phyloP scores from a whole-genome alignment of 148 eudicot species.

The Rhododendron mucronatum region DNA sequence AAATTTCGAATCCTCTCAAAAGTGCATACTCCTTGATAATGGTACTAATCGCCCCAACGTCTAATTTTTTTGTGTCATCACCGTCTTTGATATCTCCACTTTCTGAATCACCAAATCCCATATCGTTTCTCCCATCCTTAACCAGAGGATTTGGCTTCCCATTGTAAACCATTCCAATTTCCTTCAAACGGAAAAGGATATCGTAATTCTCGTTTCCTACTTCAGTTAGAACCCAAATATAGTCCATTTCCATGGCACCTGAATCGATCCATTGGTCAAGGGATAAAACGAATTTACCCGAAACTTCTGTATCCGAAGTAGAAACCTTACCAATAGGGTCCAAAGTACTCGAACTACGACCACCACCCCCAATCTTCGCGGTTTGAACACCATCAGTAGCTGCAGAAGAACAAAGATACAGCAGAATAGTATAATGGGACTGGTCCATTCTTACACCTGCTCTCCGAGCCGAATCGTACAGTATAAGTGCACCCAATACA shows the following conservation, averaged over 20 bases:
- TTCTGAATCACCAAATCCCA: not conserved
- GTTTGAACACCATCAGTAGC: constrained; percentile 69
- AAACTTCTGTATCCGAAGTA: not conserved
- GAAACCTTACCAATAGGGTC: constrained; percentile 3
- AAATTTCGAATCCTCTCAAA: constrained; percentile 69
- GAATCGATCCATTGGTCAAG: not conserved
- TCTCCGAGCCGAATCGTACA: constrained; percentile 59
- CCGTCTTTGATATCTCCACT: constrained; percentile 20
- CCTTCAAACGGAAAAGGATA: not conserved
- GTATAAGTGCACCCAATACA: constrained; percentile 68
- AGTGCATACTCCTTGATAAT: constrained; percentile 58
- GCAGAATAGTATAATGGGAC: constrained; percentile 64
- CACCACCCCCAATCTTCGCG: constrained; percentile 66
- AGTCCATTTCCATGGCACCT: not conserved
- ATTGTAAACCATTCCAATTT: not conserved
- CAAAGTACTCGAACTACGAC: constrained; percentile 41
- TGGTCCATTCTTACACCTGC: constrained; percentile 48
- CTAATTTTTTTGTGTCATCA: constrained; percentile 21
- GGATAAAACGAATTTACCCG: constrained; percentile 6
- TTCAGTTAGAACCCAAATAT: not conserved
- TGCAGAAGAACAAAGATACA: constrained; percentile 91
- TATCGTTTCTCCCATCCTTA: constrained; percentile 21
- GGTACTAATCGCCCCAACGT: constrained; percentile 48
- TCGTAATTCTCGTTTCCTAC: not conserved
- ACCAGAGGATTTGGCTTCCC: constrained; percentile 13